phyloP scores from a whole-genome alignment of 768 basidiomycete genomes.

The Kwoniella europaea region DNA sequence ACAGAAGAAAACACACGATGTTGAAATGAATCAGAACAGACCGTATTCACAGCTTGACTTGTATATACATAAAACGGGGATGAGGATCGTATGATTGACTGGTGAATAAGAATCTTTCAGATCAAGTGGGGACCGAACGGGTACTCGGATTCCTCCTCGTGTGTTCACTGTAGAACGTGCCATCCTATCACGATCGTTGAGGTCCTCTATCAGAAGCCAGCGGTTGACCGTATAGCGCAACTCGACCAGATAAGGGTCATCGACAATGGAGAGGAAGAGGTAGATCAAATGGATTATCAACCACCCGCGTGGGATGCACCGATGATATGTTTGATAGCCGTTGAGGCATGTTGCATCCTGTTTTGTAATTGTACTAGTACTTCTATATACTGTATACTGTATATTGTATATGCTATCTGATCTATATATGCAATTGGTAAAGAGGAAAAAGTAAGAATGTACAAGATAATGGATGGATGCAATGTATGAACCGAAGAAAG shows the following conservation, averaged over 20 bases:
- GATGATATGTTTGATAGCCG: slow-evolving; percentile 2
- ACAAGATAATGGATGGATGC: slow-evolving; percentile 8
- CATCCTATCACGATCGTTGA: not conserved
- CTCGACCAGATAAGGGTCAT: too few relatives aligned
- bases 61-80: not conserved
- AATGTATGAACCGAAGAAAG: slow-evolving; percentile 1
- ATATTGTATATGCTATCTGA: not conserved
- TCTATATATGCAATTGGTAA: slow-evolving; percentile 6
- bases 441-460: not conserved
- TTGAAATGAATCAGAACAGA: too few relatives aligned
- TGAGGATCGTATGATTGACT: not conserved
- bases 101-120: too few relatives aligned
- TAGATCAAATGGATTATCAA: too few relatives aligned
- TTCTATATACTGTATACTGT: slow-evolving; percentile 1
- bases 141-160: not conserved
- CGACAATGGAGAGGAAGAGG: too few relatives aligned
- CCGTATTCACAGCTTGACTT: too few relatives aligned
- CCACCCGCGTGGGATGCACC: too few relatives aligned
- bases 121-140: not conserved
- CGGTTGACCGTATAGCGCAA: too few relatives aligned
- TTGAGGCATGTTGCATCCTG: slow-evolving; percentile 27
- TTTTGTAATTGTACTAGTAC: not conserved
- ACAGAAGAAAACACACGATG: too few relatives aligned
- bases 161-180: not conserved
- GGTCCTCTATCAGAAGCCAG: too few relatives aligned